Conservation (phyloP, 805 yeast genomes). For the Sugiyamaella americana region DNA sequence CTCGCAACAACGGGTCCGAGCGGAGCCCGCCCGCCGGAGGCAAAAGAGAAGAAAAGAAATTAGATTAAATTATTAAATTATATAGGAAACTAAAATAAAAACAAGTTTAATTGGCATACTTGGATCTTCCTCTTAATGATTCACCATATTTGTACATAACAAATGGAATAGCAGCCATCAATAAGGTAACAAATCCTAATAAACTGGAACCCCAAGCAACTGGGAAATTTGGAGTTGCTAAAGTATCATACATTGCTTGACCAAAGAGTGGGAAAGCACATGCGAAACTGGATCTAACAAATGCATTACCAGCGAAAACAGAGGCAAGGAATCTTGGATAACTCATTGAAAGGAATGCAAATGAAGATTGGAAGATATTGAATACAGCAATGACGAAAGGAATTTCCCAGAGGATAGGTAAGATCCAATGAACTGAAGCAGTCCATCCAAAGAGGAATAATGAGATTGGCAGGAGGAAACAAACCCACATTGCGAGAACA, state of each 20-base stretch:
- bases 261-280: constrained; percentile 64
- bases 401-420: constrained; percentile 40
- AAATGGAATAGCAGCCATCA: constrained; percentile 44
- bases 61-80: too few species aligned
- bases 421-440: constrained; percentile 45
- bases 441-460: constrained; percentile 51
- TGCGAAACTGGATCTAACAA: constrained; percentile 47
- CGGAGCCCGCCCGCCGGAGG: too few species aligned
- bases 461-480: constrained; percentile 37
- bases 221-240: constrained; percentile 40
- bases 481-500: constrained; percentile 14
- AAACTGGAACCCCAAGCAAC: constrained; percentile 54
- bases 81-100: too few species aligned
- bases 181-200: constrained; percentile 41
- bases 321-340: constrained; percentile 49
- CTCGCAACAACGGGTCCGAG: too few species aligned
- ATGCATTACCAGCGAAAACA: constrained; percentile 52
- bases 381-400: constrained; percentile 38
- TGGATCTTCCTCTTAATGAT: constrained; percentile 32
- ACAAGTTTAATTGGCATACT: constrained; percentile 26
- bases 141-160: constrained; percentile 32
- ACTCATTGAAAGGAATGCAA: constrained; percentile 43
- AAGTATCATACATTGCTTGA: constrained; percentile 45
- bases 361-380: constrained; percentile 44
- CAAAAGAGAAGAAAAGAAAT: too few species aligned